A percentile compares a stretch with the other conserved stretches of the same genome.
Conservation (phyloP, 2,329 filamentous ascomycete genomes). For the Colletotrichum gloeosporioides region DNA sequence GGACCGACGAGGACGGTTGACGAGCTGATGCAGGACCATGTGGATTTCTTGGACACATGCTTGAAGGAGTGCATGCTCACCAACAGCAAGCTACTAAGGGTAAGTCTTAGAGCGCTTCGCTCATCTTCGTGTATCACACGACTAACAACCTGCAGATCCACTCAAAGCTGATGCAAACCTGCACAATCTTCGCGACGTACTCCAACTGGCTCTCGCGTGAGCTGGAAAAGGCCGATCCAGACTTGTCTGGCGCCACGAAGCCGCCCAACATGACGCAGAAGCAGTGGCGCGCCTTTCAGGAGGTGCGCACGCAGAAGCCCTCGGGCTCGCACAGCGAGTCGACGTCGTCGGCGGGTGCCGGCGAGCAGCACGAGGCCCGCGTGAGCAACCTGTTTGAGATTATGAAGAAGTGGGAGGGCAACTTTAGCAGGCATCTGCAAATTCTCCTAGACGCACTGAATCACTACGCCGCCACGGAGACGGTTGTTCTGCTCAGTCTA, state of each 20-base stretch:
- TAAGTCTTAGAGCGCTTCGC: conserved; percentile 45
- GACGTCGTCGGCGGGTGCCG: conserved; percentile 40
- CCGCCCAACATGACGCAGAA: conserved; percentile 65
- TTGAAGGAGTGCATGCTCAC: conserved; percentile 99
- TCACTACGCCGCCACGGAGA: conserved; percentile 97
- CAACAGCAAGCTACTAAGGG: conserved; percentile 90
- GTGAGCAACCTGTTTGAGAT: conserved; percentile 85
- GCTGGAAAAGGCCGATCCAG: conserved; percentile 82
- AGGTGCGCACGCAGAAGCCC: conserved; percentile 48
- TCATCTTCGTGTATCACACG: background rate
- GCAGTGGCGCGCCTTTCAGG: conserved; percentile 65
- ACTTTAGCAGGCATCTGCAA: conserved; percentile 90
- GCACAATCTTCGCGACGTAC: conserved; percentile 91
- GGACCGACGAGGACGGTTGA: conserved; percentile 77
- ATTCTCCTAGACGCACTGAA: conserved; percentile 95
- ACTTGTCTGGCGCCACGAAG: conserved; percentile 66
- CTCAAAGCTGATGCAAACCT: conserved; percentile 95
- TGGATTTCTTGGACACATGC: conserved; percentile 97
- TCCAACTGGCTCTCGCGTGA: conserved; percentile 86
- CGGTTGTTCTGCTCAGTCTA: conserved; percentile 88
- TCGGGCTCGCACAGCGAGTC: conserved; percentile 35
- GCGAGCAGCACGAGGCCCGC: conserved; percentile 47
- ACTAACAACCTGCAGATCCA: conserved; percentile 72
- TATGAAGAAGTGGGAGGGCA: conserved; percentile 88
- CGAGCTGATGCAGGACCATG: conserved; percentile 98